Percentiles rank a stretch among this genome's conserved stretches.
Evolutionary conservation across 1,284 basidiomycete genomes (phyloP).

Genomic region (Marasmius fiardii): DNA sequence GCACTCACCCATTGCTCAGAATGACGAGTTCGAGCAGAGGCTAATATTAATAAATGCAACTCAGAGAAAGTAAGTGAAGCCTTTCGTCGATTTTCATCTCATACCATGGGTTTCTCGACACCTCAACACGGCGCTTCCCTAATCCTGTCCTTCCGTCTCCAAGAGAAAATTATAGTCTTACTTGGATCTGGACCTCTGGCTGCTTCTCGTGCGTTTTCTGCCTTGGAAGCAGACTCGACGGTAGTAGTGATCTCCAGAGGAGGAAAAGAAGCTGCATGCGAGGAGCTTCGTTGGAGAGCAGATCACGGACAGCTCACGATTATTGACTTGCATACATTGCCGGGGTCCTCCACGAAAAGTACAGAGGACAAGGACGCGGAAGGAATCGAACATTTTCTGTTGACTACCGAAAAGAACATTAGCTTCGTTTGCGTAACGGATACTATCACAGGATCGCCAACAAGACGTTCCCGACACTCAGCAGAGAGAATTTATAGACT

Average conservation of each 20-base stretch:
- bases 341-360: conserved; percentile 29
- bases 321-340: conserved; percentile 50
- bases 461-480: conserved; percentile 44
- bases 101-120: conserved; percentile 29
- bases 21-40: not conserved
- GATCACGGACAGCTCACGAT: conserved; percentile 52
- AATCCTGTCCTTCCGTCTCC: conserved; percentile 72
- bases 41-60: not conserved
- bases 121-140: conserved; percentile 70
- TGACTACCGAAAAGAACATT: conserved; percentile 26
- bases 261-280: conserved; percentile 48
- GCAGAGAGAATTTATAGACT: conserved; percentile 52
- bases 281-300: conserved; percentile 71
- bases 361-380: conserved; percentile 32
- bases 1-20: not conserved
- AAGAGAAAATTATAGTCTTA: conserved; percentile 56
- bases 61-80: not conserved
- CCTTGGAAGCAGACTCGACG: conserved; percentile 77
- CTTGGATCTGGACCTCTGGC: conserved; percentile 78
- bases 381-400: conserved; percentile 47
- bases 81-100: not conserved
- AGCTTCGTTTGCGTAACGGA: conserved; percentile 77
- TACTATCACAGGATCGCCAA: conserved; percentile 45
- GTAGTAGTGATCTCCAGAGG: conserved; percentile 66
- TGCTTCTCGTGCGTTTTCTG: conserved; percentile 76